These are phyloP conservation scores for Phlyctochytrium planicorne DNA, from an alignment of 192 early-diverging fungal genomes.

Conservation along the genomic window DNA sequence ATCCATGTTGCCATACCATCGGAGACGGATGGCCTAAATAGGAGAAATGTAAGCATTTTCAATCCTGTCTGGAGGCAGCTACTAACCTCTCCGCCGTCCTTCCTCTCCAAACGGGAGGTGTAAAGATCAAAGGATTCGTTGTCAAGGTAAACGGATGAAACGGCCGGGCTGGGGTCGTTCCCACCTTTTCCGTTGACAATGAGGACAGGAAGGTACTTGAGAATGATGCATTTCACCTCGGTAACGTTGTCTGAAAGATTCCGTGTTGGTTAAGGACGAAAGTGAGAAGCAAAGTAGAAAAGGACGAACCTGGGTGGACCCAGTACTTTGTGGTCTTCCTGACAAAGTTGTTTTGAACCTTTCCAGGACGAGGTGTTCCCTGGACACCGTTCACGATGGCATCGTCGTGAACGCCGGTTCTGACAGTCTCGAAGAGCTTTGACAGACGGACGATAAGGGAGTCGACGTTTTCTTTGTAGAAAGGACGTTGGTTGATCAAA, in stretches of 20 bases:
- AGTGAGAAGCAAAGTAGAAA: not conserved
- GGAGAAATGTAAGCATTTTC: not conserved
- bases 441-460: conserved; percentile 76
- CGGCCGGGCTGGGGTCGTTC: conserved; percentile 75
- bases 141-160: conserved; percentile 93
- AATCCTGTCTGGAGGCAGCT: not conserved
- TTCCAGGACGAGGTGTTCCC: conserved; percentile 22
- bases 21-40: conserved; percentile 66
- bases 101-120: conserved; percentile 79
- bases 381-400: conserved; percentile 3
- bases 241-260: conserved; percentile 74
- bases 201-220: conserved; percentile 88
- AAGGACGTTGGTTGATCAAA: conserved; percentile 58
- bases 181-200: conserved; percentile 73
- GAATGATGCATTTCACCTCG: conserved; percentile 87
- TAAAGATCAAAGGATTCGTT: conserved; percentile 87
- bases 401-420: conserved; percentile 37
- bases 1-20: conserved; percentile 94
- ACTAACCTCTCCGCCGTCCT: conserved; percentile 77
- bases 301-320: conserved; percentile 73
- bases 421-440: conserved; percentile 45
- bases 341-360: conserved; percentile 67
- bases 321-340: conserved; percentile 90
- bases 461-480: conserved; percentile 84
- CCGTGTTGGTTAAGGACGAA: not conserved